Evolutionary conservation across 768 basidiomycete genomes (phyloP).

Genomic region (Suillus luteus): DNA sequence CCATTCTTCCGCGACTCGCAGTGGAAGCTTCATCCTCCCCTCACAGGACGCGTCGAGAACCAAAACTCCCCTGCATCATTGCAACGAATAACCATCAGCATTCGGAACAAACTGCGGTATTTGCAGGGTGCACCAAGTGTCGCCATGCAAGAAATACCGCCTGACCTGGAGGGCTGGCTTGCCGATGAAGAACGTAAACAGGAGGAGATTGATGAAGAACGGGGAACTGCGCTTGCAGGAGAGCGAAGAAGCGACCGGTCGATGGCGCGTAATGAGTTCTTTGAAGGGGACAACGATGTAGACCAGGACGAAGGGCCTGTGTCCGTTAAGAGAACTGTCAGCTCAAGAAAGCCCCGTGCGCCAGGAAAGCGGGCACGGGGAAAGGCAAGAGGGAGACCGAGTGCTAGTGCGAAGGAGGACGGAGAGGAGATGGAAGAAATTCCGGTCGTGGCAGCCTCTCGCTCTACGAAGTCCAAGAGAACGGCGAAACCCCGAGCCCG

Average conservation of each 20-base stretch:
- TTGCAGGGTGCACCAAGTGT: constrained; percentile 96
- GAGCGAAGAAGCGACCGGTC: constrained; percentile 53
- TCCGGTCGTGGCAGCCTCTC: constrained; percentile 25
- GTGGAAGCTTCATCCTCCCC: constrained; percentile 90
- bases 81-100: constrained; percentile 83
- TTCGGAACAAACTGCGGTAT: constrained; percentile 87
- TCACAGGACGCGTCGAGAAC: constrained; percentile 91
- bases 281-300: constrained; percentile 69
- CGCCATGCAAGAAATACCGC: constrained; percentile 94
- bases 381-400: constrained; percentile 36
- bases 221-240: constrained; percentile 55
- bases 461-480: constrained; percentile 36
- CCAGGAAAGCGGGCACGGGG: constrained; percentile 32
- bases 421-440: constrained; percentile 42
- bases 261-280: constrained; percentile 66
- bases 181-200: constrained; percentile 67
- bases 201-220: constrained; percentile 75
- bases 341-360: constrained; percentile 25
- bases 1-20: constrained; percentile 90
- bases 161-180: constrained; percentile 79
- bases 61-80: constrained; percentile 82
- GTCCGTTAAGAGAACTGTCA: constrained; percentile 23
- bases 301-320: constrained; percentile 49
- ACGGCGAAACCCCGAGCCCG: constrained; percentile 26
- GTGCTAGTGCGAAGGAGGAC: constrained; percentile 30